Evolutionary conservation across 345 rosid species (phyloP).

Genomic region (Bruguiera sexangula): DNA sequence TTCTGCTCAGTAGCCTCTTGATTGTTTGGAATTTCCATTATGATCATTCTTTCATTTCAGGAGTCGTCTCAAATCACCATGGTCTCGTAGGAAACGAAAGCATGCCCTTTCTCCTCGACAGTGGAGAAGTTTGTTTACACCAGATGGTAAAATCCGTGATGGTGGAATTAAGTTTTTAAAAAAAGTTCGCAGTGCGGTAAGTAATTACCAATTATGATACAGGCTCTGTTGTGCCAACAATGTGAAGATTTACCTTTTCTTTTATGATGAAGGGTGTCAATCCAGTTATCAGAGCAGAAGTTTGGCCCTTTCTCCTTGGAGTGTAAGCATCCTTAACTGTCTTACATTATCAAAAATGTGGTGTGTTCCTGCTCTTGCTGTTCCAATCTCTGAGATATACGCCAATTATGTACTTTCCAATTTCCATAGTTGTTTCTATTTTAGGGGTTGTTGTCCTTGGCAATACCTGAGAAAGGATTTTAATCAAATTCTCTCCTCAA

Average conservation of each 20-base stretch:
- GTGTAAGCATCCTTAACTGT: conserved; percentile 56
- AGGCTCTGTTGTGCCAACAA: background rate
- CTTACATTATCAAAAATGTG: background rate
- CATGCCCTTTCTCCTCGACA: conserved; percentile 63
- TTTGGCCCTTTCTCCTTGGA: conserved; percentile 98
- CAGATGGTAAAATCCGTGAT: conserved; percentile 72
- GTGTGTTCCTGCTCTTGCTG: background rate
- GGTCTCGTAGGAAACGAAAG: conserved; percentile 80
- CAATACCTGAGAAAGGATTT: background rate
- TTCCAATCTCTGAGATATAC: background rate
- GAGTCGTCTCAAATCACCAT: conserved; percentile 72
- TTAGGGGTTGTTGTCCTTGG: background rate
- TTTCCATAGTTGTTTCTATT: background rate
- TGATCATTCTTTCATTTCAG: conserved; percentile 30
- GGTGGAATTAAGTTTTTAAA: conserved; percentile 77
- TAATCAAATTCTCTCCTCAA: background rate
- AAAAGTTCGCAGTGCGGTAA: conserved; percentile 87
- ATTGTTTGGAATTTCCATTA: background rate
- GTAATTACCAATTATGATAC: conserved; percentile 26
- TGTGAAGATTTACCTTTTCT: conserved; percentile 14
- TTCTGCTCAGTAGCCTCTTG: background rate
- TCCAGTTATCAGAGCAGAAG: conserved; percentile 81
- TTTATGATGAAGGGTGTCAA: conserved; percentile 68
- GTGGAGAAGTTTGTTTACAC: conserved; percentile 67
- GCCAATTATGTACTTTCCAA: background rate